Evolutionary conservation across 768 basidiomycete genomes (phyloP).

Genomic region (Russula griseocarnosa): DNA sequence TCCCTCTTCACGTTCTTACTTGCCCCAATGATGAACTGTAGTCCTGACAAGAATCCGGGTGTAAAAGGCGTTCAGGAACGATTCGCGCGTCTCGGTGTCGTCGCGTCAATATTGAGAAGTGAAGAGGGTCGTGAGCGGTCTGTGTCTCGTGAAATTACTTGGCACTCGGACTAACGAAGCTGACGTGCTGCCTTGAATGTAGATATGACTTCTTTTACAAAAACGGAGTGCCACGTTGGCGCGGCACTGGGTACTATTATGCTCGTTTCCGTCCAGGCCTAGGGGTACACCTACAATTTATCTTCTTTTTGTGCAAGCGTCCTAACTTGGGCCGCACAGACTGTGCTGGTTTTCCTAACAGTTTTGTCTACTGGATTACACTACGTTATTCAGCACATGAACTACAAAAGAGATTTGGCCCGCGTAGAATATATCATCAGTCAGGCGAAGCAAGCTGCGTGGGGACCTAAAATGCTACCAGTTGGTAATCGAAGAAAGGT

Average conservation of each 20-base stretch:
- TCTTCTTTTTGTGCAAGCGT: neutral
- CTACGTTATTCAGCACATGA: conserved; percentile 72
- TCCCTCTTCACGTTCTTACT: neutral
- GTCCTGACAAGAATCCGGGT: conserved; percentile 94
- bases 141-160: conserved; percentile 28
- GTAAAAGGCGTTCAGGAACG: conserved; percentile 79
- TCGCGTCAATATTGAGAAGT: conserved; percentile 76
- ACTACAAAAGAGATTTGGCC: conserved; percentile 65
- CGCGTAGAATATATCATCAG: conserved; percentile 59
- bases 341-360: conserved; percentile 72
- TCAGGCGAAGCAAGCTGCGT: conserved; percentile 69
- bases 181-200: conserved; percentile 7
- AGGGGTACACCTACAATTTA: conserved; percentile 43
- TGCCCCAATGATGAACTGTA: conserved; percentile 33
- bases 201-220: conserved; percentile 95
- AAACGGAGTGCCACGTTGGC: conserved; percentile 95
- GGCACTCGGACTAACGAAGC: conserved; percentile 5
- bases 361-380: conserved; percentile 79
- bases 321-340: conserved; percentile 39
- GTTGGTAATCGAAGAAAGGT: conserved; percentile 67
- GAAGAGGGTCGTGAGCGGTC: conserved; percentile 72
- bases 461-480: conserved; percentile 74
- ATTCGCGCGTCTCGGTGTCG: conserved; percentile 87
- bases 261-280: conserved; percentile 93
- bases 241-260: conserved; percentile 96